Evolutionary conservation across 345 rosid species (phyloP).

Genomic region (Euphorbia pulcherrima): DNA sequence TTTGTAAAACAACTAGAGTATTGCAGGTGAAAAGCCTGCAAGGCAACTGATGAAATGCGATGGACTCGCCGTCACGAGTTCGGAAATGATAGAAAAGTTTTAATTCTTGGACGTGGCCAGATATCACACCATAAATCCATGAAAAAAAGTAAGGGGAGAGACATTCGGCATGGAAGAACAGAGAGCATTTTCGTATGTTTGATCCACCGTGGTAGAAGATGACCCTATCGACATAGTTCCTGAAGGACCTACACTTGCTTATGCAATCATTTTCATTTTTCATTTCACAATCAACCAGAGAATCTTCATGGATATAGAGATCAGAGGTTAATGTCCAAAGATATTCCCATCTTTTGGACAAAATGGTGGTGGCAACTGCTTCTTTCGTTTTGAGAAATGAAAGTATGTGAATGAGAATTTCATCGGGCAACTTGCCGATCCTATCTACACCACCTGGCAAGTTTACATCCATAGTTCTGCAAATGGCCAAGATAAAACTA

Average conservation of each 20-base stretch:
- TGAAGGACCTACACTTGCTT: background rate
- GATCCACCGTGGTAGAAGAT: constrained; percentile 4
- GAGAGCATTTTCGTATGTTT: background rate
- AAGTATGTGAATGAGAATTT: background rate
- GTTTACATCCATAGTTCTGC: background rate
- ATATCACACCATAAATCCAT: background rate
- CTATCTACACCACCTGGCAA: background rate
- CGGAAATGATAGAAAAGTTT: background rate
- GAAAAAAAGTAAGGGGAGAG: background rate
- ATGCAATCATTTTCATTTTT: background rate
- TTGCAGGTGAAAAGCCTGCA: background rate
- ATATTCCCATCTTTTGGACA: too few species aligned
- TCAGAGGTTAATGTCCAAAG: background rate
- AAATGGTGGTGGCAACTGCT: background rate
- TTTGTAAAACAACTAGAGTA: background rate
- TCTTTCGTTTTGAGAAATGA: background rate
- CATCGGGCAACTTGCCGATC: background rate
- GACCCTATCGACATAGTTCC: background rate
- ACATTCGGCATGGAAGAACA: background rate
- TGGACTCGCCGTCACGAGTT: background rate
- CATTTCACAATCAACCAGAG: background rate
- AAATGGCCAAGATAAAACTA: too few species aligned
- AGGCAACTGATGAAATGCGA: background rate
- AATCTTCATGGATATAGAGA: background rate
- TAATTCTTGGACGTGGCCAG: background rate